Conservation (phyloP, 106 monocot genomes). For the Phalaenopsis equestris region DNA sequence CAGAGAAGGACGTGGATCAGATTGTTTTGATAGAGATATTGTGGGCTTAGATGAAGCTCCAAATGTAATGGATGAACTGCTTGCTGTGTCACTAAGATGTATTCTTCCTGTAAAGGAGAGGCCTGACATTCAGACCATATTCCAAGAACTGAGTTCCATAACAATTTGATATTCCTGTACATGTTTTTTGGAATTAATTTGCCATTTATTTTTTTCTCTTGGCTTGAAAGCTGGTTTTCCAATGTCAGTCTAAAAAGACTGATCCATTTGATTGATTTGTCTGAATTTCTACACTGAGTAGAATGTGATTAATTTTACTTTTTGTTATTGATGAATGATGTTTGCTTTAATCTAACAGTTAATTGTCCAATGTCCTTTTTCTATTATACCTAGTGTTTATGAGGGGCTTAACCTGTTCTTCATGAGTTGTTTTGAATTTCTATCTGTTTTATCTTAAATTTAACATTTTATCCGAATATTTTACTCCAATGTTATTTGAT, state of each 20-base stretch:
- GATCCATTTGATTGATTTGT: conserved; percentile 45
- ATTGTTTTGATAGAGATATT: conserved; percentile 80
- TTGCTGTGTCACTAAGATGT: conserved; percentile 71
- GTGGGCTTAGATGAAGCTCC: conserved; percentile 64
- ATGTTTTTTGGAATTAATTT: conserved; percentile 16
- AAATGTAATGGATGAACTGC: conserved; percentile 62
- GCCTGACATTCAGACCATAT: conserved; percentile 76
- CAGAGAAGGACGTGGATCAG: conserved; percentile 60
- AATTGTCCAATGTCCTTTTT: too few relatives aligned
- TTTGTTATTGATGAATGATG: too few relatives aligned
- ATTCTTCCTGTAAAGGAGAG: conserved; percentile 82
- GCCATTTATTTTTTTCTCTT: conserved; percentile 11
- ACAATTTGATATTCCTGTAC: conserved; percentile 42
- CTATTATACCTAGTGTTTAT: too few relatives aligned
- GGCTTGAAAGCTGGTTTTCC: conserved; percentile 27
- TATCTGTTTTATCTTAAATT: too few relatives aligned
- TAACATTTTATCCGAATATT: too few relatives aligned
- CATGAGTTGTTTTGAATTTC: too few relatives aligned
- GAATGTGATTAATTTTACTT: too few relatives aligned
- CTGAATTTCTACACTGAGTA: not conserved
- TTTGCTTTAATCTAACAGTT: too few relatives aligned
- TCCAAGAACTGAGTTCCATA: conserved; percentile 70
- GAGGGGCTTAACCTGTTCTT: too few relatives aligned
- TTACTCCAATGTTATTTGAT: too few relatives aligned
- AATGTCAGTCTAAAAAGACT: conserved; percentile 43